phyloP scores from a whole-genome alignment of 192 early-diverging fungal species.

The Phycomyces blakesleeanus region DNA sequence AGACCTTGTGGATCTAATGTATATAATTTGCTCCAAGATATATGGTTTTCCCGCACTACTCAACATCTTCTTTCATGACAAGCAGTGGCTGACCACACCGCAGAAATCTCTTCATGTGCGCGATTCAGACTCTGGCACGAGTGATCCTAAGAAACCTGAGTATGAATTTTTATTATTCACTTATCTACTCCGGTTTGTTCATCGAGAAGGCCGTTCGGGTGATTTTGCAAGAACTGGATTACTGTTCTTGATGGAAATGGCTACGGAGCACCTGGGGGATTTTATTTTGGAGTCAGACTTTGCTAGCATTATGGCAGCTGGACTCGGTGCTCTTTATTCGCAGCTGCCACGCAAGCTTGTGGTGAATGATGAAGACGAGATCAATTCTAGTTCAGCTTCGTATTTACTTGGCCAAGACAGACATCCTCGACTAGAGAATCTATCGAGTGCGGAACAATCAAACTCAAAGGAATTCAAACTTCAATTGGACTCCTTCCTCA shows the following conservation, averaged over 20 bases:
- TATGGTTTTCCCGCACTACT: constrained; percentile 68
- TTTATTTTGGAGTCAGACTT: constrained; percentile 85
- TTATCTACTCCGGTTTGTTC: constrained; percentile 86
- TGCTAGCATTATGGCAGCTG: constrained; percentile 75
- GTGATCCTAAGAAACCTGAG: constrained; percentile 36
- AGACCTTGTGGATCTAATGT: constrained; percentile 67
- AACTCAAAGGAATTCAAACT: constrained; percentile 59
- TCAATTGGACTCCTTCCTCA: constrained; percentile 64
- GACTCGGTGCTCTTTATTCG: constrained; percentile 85
- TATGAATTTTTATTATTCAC: constrained; percentile 87
- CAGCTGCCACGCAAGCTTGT: constrained; percentile 79
- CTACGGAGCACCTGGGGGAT: constrained; percentile 67
- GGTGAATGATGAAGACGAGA: constrained; percentile 44
- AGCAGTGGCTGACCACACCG: constrained; percentile 55
- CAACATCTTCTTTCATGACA: constrained; percentile 75
- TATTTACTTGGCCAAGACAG: constrained; percentile 35
- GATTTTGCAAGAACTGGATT: constrained; percentile 86
- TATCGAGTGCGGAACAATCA: constrained; percentile 30
- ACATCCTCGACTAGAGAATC: not conserved
- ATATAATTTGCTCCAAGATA: constrained; percentile 77
- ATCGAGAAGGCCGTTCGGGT: constrained; percentile 78
- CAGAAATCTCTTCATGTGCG: constrained; percentile 36
- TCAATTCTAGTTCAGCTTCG: constrained; percentile 22
- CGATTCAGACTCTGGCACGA: constrained; percentile 4
- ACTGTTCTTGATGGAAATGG: constrained; percentile 81